Evolutionary conservation across 768 basidiomycete species (phyloP), one percentile per base, ranked within the genome.

Genomic region (Leucogyrophana mollusca): DNA sequence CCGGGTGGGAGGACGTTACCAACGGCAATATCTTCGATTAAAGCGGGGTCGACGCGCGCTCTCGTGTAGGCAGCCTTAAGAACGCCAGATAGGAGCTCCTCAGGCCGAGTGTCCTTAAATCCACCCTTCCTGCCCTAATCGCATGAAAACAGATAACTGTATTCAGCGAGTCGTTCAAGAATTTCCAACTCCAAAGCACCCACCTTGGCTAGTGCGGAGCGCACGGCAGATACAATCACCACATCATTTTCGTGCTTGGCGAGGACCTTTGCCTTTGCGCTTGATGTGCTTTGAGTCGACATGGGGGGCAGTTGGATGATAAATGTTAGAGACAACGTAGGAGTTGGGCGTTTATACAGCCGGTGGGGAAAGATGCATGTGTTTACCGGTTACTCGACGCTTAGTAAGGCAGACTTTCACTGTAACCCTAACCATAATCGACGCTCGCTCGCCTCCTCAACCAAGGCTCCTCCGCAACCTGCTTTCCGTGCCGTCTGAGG

Each of bases 171-270:
- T 36, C 30, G 42, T 6, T 33, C 24, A 25, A 46, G 32, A 22
- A 34, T n/a, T n/a, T n/a, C 38, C 16, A 34, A 23, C 14, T 21
- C 9, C 21, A 32, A 6, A 10, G 35, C 8, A 60, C 74, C 44
- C 25, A 90, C 92, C 78, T 94, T 95, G 23, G 94, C 96, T 49
- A 95, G 77, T 20, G 96, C 90, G 36, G 94, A 92, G 52, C 96
- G 84, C 39, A 91, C 79, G 17, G 94, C 94, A 9, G 83, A 72
- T 58, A 92, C 82, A 62, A 97, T 88, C 53, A 98, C 95, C 11
- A 97, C 86, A 67, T 95, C 93, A 63, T 90, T 77, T 51, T 87
- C 85, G 56, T 79, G 71, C 71, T 90, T 86, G 57, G 79, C 72
- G 40, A 92, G 77, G 18, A 91, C 53, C 48, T 73, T 72, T 18